Evolutionary conservation across 2,329 filamentous ascomycete genomes (phyloP).

Genomic region (Drechslerella dactyloides): DNA sequence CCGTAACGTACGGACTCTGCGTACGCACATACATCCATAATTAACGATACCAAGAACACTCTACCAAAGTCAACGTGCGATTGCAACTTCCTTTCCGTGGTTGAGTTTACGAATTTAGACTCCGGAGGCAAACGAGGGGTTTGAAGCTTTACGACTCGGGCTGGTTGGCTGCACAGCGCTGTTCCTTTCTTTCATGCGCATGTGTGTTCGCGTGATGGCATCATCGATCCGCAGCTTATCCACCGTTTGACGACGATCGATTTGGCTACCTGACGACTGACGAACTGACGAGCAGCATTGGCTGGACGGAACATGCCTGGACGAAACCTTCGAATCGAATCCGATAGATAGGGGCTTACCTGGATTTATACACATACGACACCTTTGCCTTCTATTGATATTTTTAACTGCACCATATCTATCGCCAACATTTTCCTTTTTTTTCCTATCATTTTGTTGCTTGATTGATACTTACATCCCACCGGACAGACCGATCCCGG

Average conservation of each 20-base stretch:
- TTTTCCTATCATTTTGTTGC: neutral
- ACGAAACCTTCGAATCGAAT: neutral
- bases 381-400: neutral
- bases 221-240: neutral
- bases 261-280: neutral
- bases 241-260: conserved; percentile 1
- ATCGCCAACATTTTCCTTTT: conserved; percentile 6
- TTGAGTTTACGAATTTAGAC: no score
- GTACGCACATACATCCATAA: no score
- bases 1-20: no score
- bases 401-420: neutral
- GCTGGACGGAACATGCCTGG: neutral
- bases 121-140: no score
- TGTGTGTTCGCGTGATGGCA: neutral
- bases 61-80: no score
- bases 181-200: conserved; percentile 9
- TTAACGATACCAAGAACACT: no score
- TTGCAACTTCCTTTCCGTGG: no score
- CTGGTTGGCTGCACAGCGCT: no score
- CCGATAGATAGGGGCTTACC: neutral
- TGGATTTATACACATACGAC: neutral
- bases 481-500: no score
- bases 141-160: no score
- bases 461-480: no score
- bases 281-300: neutral